phyloP scores from a whole-genome alignment of 768 basidiomycete species.

The Termitomyces sp. region DNA sequence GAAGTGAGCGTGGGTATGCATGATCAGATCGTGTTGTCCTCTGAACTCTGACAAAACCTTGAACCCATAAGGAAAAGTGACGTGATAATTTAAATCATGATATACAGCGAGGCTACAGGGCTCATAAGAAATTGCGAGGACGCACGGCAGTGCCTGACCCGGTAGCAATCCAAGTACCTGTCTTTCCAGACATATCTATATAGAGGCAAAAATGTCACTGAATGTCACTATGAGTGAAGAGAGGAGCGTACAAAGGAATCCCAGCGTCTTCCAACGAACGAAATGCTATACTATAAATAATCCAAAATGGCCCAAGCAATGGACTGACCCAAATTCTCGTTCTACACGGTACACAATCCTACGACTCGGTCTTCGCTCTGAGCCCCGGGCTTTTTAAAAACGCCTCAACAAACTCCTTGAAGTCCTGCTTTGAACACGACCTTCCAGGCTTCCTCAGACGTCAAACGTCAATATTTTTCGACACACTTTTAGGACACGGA shows the following conservation, averaged over 20 bases:
- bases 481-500: not conserved
- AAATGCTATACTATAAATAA: not conserved
- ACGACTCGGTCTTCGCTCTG: constrained; percentile 9
- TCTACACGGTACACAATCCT: not conserved
- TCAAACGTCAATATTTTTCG: constrained; percentile 13
- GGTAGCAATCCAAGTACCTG: not conserved
- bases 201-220: not conserved
- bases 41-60: not conserved
- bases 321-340: not conserved
- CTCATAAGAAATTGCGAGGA: not conserved
- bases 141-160: not conserved
- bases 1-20: not conserved
- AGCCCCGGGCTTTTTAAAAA: constrained; percentile 38
- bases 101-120: not conserved
- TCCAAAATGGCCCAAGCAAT: not conserved
- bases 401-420: constrained; percentile 47
- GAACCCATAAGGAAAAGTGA: not conserved
- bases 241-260: not conserved
- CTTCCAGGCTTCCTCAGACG: constrained; percentile 34
- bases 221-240: not conserved
- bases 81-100: not conserved
- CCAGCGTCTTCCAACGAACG: not conserved
- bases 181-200: not conserved
- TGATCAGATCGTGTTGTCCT: not conserved
- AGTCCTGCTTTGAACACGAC: constrained; percentile 49